Evolutionary conservation across 2,329 filamentous ascomycete genomes (phyloP).

Genomic region (Epichloe typhina): DNA sequence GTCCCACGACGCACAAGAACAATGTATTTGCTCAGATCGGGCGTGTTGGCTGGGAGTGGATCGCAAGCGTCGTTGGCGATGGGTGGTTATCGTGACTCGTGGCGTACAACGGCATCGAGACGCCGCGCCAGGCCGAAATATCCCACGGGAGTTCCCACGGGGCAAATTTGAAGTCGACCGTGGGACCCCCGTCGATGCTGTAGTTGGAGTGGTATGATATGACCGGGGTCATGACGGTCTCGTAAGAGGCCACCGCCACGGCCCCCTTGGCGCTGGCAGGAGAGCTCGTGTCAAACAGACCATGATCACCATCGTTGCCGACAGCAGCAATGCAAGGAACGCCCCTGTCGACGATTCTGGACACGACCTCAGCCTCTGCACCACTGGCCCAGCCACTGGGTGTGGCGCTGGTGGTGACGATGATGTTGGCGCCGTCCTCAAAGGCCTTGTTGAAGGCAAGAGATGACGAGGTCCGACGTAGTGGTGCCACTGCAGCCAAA

Average conservation of each 20-base stretch:
- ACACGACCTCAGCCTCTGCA: constrained; percentile 23
- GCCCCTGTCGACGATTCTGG: constrained; percentile 28
- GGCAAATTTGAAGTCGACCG: background rate
- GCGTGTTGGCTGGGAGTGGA: constrained; percentile 29
- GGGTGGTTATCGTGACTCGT: constrained; percentile 20
- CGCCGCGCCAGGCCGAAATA: constrained; percentile 1
- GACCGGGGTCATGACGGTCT: constrained; percentile 25
- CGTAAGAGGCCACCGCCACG: constrained; percentile 30
- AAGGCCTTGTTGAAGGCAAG: constrained; percentile 25
- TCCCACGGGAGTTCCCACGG: background rate
- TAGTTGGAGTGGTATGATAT: constrained; percentile 24
- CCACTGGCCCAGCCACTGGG: constrained; percentile 15
- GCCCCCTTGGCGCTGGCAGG: constrained; percentile 28
- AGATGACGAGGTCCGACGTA: constrained; percentile 24
- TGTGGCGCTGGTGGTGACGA: constrained; percentile 16
- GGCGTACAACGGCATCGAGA: constrained; percentile 15
- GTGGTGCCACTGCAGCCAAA: constrained; percentile 20
- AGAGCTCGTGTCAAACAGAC: constrained; percentile 26
- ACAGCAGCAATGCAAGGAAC: constrained; percentile 27
- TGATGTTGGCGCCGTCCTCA: constrained; percentile 25
- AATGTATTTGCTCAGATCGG: constrained; percentile 37
- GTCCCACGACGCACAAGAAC: constrained; percentile 36
- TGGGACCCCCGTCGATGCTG: constrained; percentile 14
- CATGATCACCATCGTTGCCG: constrained; percentile 30
- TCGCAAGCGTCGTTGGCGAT: constrained; percentile 17